These are phyloP conservation scores for Sporothrix curviconia DNA, from an alignment of 2,329 filamentous ascomycete species.

Conservation along the genomic window DNA sequence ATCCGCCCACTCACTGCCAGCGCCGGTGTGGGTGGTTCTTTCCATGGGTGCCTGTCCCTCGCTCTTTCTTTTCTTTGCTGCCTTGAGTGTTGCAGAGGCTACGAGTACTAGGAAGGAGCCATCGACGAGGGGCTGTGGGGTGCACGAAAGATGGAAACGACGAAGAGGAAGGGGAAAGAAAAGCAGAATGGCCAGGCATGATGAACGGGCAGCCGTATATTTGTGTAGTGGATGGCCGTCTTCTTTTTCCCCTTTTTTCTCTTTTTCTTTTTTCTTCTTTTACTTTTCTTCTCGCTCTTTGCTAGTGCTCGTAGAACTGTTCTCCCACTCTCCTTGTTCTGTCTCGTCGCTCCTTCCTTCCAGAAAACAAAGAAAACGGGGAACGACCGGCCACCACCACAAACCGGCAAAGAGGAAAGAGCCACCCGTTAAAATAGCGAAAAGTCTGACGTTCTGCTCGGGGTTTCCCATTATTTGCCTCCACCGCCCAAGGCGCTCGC, in stretches of 20 bases:
- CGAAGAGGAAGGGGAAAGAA: conserved; percentile 18
- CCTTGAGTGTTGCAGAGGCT: background rate
- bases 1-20: too few relatives aligned
- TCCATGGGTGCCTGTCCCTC: background rate
- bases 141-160: background rate
- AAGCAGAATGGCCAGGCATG: background rate
- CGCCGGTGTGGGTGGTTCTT: too few relatives aligned
- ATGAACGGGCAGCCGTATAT: background rate
- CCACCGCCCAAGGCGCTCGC: background rate
- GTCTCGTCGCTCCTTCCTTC: background rate
- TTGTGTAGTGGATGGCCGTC: background rate
- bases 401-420: background rate
- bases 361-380: background rate
- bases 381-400: too few relatives aligned
- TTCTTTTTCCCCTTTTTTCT: background rate
- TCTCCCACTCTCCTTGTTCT: background rate
- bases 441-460: conserved; percentile 1
- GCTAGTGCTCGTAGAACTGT: background rate
- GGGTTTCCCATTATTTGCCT: background rate
- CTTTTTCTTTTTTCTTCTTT: background rate
- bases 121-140: conserved; percentile 5
- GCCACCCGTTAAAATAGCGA: background rate
- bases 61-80: background rate
- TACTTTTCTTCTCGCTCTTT: background rate
- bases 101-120: background rate